Percentiles rank a stretch among this genome's conserved stretches.
phyloP scores from a whole-genome alignment of 345 rosid genomes.

The Litchi chinensis region DNA sequence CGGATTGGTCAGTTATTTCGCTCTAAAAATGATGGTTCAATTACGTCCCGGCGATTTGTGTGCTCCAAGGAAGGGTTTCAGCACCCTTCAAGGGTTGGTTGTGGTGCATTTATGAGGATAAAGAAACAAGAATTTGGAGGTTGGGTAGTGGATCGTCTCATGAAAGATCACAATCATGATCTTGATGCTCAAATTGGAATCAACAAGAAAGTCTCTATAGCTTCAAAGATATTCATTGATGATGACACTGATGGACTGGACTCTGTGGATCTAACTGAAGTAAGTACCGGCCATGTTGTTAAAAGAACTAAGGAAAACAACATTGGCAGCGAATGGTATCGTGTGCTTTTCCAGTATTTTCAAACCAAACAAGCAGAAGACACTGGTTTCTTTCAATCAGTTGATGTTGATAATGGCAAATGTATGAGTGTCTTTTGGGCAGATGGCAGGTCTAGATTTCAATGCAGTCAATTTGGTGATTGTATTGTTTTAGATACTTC shows the following conservation, averaged over 20 bases:
- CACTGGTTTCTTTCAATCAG: conserved; percentile 78
- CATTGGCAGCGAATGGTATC: conserved; percentile 78
- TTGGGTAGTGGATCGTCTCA: conserved; percentile 85
- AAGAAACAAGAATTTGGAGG: conserved; percentile 77
- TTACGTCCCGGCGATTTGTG: conserved; percentile 87
- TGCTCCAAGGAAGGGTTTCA: conserved; percentile 97
- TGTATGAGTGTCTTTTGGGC: conserved; percentile 88
- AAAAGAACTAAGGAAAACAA: conserved; percentile 45
- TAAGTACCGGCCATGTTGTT: conserved; percentile 33
- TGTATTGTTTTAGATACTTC: conserved; percentile 71
- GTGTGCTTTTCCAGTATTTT: conserved; percentile 67
- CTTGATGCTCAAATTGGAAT: conserved; percentile 43
- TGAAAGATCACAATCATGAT: conserved; percentile 82
- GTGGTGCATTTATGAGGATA: conserved; percentile 93
- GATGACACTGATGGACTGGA: conserved; percentile 53
- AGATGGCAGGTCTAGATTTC: conserved; percentile 85
- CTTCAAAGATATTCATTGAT: conserved; percentile 61
- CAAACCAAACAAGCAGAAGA: conserved; percentile 81
- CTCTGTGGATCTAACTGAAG: conserved; percentile 44
- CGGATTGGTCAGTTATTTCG: conserved; percentile 93
- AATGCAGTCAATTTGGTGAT: conserved; percentile 90
- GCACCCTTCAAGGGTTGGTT: conserved; percentile 92
- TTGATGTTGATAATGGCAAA: conserved; percentile 58
- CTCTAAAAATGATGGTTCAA: conserved; percentile 74
- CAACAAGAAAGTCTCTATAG: conserved; percentile 32